phyloP scores from a whole-genome alignment of 805 yeast species.

The Candida caryicola region DNA sequence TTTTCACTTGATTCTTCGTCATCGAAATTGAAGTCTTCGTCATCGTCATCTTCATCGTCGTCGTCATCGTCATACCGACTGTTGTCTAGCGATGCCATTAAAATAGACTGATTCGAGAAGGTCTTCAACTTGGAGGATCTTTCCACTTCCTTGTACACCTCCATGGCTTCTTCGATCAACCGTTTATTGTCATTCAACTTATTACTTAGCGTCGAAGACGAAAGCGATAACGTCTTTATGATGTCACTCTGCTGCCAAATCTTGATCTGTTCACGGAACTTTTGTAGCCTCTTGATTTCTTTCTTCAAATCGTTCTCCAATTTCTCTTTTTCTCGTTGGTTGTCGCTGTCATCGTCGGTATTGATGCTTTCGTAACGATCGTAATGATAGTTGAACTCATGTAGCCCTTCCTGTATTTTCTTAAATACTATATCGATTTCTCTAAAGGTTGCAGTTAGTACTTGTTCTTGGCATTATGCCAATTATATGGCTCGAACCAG shows the following conservation, averaged over 20 bases:
- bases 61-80: constrained; percentile 27
- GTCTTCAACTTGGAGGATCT: constrained; percentile 42
- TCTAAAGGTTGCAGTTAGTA: constrained; percentile 6
- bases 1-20: constrained; percentile 11
- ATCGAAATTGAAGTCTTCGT: constrained; percentile 15
- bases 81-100: constrained; percentile 38
- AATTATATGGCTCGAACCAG: no score
- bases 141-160: constrained; percentile 43
- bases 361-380: constrained; percentile 38
- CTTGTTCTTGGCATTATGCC: no score
- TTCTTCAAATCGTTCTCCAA: constrained; percentile 44
- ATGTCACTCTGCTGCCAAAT: constrained; percentile 39
- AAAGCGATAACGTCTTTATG: constrained; percentile 12
- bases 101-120: constrained; percentile 44
- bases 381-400: constrained; percentile 43
- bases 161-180: constrained; percentile 46
- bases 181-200: constrained; percentile 37
- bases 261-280: constrained; percentile 45
- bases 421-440: constrained; percentile 32
- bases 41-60: constrained; percentile 20
- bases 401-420: constrained; percentile 44
- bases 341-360: constrained; percentile 34
- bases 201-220: constrained; percentile 11
- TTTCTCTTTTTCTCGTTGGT: constrained; percentile 43
- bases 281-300: constrained; percentile 45